Evolutionary conservation across 495 filamentous ascomycete genomes (phyloP), one percentile per base, ranked within the genome.

Genomic region (Penicillium ucsense): DNA sequence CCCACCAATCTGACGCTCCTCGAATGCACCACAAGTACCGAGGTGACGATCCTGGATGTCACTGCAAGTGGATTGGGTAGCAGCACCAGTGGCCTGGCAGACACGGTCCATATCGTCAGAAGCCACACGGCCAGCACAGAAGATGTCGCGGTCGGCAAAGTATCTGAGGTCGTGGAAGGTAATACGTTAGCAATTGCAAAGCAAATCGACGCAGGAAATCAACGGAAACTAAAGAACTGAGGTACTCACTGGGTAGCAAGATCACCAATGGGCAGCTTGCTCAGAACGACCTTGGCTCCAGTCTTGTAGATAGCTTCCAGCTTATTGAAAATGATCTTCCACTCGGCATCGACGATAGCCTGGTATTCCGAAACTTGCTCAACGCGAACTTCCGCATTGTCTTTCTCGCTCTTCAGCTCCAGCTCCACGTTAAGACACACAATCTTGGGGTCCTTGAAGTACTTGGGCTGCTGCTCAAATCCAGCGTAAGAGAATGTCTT

Each of bases 241-340:
- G 41, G 41, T n/a, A 68, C 76, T 39, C 75, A 86, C 76, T 98
- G 92, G 33, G 92, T 98, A 47, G 92, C 92, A 56, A 98, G 72
- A 72, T 98, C 92, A 65, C 92, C 92, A 61, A 98, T 96, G 38
- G 92, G 92, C 56, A 97, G 76, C 73, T 97, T 98, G 64, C 88
- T 94, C 41, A 98, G 80, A 29, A 98, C 88, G 49, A 98, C 89
- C 75, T 94, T 94, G 36, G 92, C 92, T 40, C 91, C 92, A 4
- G 91, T 95, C 63, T 89, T 83, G 77, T 88, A 78, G 42, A 91
- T 70, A 30, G 90, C 89, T 70, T 98, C 91, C 57, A 97, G 82
- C 77, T 98, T 98, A 77, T 96, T 89, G 81, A 81, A 95, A 65
- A 98, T 98, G 62, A 98, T 98, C 71, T 95, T 87, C 92, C 92